A percentile compares a stretch with the other conserved stretches of the same genome.
Evolutionary conservation across 495 filamentous ascomycete species (phyloP).

Genomic region (Trichoderma orchidacearum): DNA sequence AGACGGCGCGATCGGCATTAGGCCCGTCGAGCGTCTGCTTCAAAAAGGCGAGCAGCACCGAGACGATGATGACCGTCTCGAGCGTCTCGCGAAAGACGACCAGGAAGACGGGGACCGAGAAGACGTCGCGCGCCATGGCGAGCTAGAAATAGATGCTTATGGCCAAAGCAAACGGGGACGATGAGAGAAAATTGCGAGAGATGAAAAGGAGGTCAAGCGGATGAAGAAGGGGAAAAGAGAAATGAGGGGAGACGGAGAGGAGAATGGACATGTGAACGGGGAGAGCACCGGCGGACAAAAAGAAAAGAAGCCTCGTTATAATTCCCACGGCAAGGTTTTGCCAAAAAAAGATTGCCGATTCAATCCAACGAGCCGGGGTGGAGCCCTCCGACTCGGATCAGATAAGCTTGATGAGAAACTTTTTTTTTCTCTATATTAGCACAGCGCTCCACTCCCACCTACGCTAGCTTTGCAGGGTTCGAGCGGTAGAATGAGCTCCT

Average conservation of each 20-base stretch:
- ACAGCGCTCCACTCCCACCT: background rate
- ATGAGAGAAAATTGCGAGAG: background rate
- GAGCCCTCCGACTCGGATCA: background rate
- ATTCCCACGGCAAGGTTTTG: no score
- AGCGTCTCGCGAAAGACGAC: slow-evolving; percentile 76
- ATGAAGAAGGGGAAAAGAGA: background rate
- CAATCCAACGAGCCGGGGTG: background rate
- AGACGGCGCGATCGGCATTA: slow-evolving; percentile 36
- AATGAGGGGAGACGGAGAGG: background rate
- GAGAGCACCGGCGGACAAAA: background rate
- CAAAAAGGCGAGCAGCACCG: slow-evolving; percentile 67
- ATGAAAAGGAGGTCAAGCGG: background rate
- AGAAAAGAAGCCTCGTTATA: background rate
- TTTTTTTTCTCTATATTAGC: background rate
- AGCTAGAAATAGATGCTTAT: background rate
- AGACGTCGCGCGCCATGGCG: slow-evolving; percentile 42
- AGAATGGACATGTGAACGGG: background rate
- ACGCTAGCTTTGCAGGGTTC: background rate
- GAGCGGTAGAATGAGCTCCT: no score
- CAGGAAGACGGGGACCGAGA: slow-evolving; percentile 66
- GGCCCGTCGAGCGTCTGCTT: slow-evolving; percentile 59
- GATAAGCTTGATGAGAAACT: background rate
- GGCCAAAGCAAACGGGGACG: slow-evolving; percentile 4
- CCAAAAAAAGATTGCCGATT: background rate
- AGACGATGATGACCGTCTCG: slow-evolving; percentile 70